Conservation (phyloP, 1,139 yeast species). For the Yamadazyma spencermartinsiae region DNA sequence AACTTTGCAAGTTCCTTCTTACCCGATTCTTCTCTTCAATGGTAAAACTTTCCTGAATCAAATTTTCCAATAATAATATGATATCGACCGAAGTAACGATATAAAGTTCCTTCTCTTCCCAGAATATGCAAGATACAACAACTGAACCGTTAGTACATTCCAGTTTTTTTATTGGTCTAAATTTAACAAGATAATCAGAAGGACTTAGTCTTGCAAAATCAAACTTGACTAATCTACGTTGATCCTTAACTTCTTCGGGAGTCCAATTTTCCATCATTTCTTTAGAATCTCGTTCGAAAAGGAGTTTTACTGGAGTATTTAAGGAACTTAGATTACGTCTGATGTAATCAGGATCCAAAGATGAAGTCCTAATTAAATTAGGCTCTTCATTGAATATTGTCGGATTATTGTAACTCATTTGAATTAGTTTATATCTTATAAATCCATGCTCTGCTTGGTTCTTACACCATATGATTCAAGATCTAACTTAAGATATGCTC, state of each 20-base stretch:
- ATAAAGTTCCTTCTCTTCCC: constrained; percentile 52
- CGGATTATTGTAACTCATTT: constrained; percentile 8
- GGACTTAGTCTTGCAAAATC: constrained; percentile 24
- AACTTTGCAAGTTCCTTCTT: constrained; percentile 64
- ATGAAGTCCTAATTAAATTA: constrained; percentile 21
- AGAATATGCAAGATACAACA: constrained; percentile 59
- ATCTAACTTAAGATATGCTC: too few species aligned
- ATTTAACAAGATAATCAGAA: constrained; percentile 26
- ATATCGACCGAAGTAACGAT: constrained; percentile 70
- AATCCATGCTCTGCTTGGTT: background rate
- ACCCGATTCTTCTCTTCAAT: constrained; percentile 73
- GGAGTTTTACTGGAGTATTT: constrained; percentile 21
- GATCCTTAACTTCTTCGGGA: constrained; percentile 24
- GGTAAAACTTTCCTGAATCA: constrained; percentile 57
- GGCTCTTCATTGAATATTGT: constrained; percentile 9
- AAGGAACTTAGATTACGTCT: constrained; percentile 17
- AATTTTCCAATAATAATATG: constrained; percentile 55
- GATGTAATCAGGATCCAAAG: constrained; percentile 21
- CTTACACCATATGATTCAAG: too few species aligned
- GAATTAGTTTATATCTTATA: background rate
- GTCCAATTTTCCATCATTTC: constrained; percentile 38
- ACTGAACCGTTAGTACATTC: constrained; percentile 27
- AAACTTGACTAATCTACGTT: constrained; percentile 41
- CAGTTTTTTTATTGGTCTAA: constrained; percentile 24
- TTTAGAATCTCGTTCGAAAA: constrained; percentile 18